Conservation (phyloP, 1,284 basidiomycete species). For the Serendipita sp. region DNA sequence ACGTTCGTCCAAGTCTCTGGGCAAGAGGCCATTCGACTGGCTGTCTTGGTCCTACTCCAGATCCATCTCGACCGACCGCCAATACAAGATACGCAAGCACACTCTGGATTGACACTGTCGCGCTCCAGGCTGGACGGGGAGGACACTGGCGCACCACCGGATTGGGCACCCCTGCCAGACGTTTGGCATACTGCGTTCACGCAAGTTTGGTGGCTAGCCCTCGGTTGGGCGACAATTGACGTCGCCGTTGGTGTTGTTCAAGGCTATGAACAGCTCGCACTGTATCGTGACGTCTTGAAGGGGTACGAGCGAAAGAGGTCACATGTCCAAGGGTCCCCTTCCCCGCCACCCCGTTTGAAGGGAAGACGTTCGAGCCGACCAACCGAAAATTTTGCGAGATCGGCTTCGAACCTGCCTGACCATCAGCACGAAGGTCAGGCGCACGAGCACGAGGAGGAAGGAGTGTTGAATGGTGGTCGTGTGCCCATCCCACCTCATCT, state of each 20-base stretch:
- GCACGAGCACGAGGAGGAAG: not conserved
- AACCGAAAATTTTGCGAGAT: not conserved
- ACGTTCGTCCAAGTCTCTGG: slow-evolving; percentile 35
- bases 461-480: not conserved
- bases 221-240: slow-evolving; percentile 56
- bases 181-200: slow-evolving; percentile 42
- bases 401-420: not conserved
- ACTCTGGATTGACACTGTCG: not conserved
- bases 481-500: not conserved
- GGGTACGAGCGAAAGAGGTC: not conserved
- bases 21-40: slow-evolving; percentile 38
- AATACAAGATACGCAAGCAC: not conserved
- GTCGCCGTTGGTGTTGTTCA: slow-evolving; percentile 46
- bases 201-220: slow-evolving; percentile 56
- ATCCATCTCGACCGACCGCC: slow-evolving; percentile 9
- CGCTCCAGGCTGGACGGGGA: not conserved
- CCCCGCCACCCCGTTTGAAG: not conserved
- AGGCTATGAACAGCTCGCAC: slow-evolving; percentile 47
- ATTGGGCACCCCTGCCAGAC: slow-evolving; percentile 24
- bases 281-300: slow-evolving; percentile 48
- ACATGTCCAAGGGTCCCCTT: not conserved
- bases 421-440: not conserved
- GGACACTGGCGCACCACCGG: slow-evolving; percentile 17
- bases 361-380: slow-evolving; percentile 20
- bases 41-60: slow-evolving; percentile 36